Conservation (phyloP, 1,284 basidiomycete genomes). For the Fomes fomentarius region DNA sequence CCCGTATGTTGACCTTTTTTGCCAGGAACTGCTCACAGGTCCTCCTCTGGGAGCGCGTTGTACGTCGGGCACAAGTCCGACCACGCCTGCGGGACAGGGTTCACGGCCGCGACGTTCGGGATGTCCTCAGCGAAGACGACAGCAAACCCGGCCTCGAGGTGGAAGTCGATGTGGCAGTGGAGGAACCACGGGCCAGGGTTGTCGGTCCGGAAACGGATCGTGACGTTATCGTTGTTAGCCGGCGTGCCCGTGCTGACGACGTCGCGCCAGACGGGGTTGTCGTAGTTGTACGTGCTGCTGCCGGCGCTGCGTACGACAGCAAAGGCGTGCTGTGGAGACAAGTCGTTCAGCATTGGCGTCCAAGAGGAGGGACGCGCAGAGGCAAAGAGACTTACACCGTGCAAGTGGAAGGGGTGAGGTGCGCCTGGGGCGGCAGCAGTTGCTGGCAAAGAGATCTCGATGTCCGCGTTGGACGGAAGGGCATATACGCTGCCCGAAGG, state of each 20-base stretch:
- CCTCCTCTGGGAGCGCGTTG: constrained; percentile 21
- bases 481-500: constrained; percentile 35
- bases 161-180: constrained; percentile 32
- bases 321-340: constrained; percentile 27
- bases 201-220: constrained; percentile 30
- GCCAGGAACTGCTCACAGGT: no score
- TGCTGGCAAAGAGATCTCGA: constrained; percentile 39
- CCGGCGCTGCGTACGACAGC: constrained; percentile 36
- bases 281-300: constrained; percentile 34
- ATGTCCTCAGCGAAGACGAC: constrained; percentile 32
- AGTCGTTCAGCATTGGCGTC: no score
- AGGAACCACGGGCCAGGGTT: constrained; percentile 33
- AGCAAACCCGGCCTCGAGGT: constrained; percentile 31
- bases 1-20: no score
- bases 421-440: constrained; percentile 30
- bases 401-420: constrained; percentile 44
- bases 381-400: constrained; percentile 34
- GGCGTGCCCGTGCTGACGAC: constrained; percentile 35
- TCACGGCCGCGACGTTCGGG: constrained; percentile 13
- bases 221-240: constrained; percentile 33
- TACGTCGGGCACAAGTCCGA: constrained; percentile 27
- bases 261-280: constrained; percentile 37
- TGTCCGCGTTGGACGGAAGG: constrained; percentile 32
- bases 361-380: neutral
- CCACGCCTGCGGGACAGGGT: constrained; percentile 27